A percentile compares a stretch with the other conserved stretches of the same genome.
These are phyloP conservation scores for Heteromeles arbutifolia DNA, from an alignment of 306 rosid species.

Conservation along the genomic window DNA sequence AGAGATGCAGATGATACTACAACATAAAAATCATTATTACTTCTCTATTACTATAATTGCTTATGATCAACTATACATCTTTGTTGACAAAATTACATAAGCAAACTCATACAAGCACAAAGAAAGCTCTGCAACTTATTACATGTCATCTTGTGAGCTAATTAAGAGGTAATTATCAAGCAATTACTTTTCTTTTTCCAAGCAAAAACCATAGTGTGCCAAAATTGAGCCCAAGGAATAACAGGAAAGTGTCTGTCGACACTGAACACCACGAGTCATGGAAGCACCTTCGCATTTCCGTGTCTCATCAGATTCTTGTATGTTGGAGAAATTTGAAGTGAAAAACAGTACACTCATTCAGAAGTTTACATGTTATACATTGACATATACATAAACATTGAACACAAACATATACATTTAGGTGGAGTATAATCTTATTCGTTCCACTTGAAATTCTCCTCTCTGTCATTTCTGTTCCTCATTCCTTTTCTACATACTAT, in stretches of 20 bases:
- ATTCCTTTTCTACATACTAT: not conserved
- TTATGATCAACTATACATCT: not conserved
- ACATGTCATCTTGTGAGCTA: not conserved
- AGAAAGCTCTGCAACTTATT: not conserved
- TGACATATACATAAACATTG: not conserved
- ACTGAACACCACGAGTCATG: no score
- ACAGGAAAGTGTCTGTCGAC: not conserved
- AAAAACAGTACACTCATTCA: no score
- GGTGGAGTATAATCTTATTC: not conserved
- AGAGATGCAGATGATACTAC: no score
- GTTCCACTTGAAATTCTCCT: not conserved
- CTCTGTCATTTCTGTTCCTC: not conserved
- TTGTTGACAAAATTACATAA: not conserved
- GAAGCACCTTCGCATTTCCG: not conserved
- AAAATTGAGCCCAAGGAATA: not conserved
- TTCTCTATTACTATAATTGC: not conserved
- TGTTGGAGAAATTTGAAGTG: not conserved
- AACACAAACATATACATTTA: not conserved
- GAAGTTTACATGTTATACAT: no score
- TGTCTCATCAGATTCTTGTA: not conserved
- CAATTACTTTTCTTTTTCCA: not conserved
- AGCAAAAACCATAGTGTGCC: not conserved
- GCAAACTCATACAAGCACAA: not conserved
- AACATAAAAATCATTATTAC: not conserved
- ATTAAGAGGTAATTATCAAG: not conserved